These are phyloP conservation scores for Psilocybe subaeruginosa DNA, from an alignment of 768 basidiomycete genomes.

Conservation along the genomic window DNA sequence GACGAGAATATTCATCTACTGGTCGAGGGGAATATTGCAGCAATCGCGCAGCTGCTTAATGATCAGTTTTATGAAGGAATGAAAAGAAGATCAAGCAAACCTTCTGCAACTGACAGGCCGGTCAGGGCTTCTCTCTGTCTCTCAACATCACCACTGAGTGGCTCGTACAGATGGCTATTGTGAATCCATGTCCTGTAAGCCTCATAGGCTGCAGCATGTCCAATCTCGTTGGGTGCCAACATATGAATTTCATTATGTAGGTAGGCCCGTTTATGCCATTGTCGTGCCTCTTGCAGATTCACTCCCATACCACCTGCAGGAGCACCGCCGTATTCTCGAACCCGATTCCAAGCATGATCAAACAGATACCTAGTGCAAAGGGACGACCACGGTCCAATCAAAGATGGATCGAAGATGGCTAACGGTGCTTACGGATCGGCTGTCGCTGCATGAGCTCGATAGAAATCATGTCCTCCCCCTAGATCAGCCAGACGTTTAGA, in stretches of 20 bases:
- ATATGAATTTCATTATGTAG: conserved; percentile 51
- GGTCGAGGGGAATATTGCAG: conserved; percentile 51
- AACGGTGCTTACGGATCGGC: conserved; percentile 55
- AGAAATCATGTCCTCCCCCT: conserved; percentile 70
- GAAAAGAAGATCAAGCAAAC: conserved; percentile 32
- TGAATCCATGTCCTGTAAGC: conserved; percentile 71
- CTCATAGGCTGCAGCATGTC: conserved; percentile 79
- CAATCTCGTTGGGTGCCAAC: conserved; percentile 64
- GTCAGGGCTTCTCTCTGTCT: conserved; percentile 68
- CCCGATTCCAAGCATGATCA: conserved; percentile 53
- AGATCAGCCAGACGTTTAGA: conserved; percentile 13
- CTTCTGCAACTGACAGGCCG: conserved; percentile 74
- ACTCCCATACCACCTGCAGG: conserved; percentile 43
- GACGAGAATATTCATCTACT: conserved; percentile 47
- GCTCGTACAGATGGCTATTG: conserved; percentile 56
- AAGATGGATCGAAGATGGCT: conserved; percentile 7
- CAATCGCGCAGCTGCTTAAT: conserved; percentile 53
- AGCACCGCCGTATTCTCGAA: conserved; percentile 41
- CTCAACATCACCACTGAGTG: conserved; percentile 57
- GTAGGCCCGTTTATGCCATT: conserved; percentile 71
- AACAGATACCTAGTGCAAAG: conserved; percentile 53
- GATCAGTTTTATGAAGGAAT: conserved; percentile 1
- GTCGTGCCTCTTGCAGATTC: conserved; percentile 60
- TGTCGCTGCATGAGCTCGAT: conserved; percentile 60
- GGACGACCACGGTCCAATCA: conserved; percentile 14